Conservation (phyloP, 163 green algal genomes). For the Chloromonas sp. region DNA sequence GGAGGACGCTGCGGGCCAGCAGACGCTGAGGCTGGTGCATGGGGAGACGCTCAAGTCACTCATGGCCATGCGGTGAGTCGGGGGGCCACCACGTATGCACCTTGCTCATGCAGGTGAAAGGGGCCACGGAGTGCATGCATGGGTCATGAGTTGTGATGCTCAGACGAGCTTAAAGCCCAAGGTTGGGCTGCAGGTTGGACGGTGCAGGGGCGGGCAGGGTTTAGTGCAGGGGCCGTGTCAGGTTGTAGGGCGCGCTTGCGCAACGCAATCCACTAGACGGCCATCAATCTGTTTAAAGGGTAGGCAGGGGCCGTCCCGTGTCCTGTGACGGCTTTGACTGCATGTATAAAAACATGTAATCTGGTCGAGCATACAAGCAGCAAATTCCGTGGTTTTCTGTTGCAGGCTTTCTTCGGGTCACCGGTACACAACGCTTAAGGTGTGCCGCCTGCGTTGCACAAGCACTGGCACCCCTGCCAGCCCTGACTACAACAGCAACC, state of each 20-base stretch:
- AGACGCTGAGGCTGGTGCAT: slow-evolving; percentile 26
- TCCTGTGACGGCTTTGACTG: background rate
- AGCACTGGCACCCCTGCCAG: background rate
- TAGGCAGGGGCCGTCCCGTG: background rate
- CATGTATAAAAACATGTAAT: background rate
- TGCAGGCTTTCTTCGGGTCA: slow-evolving; percentile 13
- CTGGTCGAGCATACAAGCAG: background rate
- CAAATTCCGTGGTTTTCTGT: background rate
- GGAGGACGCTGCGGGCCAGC: slow-evolving; percentile 4
- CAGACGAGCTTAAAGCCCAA: background rate
- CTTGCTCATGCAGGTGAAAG: background rate
- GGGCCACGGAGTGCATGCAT: background rate
- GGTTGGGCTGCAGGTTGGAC: background rate
- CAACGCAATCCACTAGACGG: too few species aligned
- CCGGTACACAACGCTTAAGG: slow-evolving; percentile 9
- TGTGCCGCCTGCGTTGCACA: slow-evolving; percentile 17
- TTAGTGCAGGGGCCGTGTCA: too few species aligned
- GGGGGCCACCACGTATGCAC: background rate
- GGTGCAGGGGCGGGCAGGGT: background rate
- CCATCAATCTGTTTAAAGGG: background rate
- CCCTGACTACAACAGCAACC: background rate
- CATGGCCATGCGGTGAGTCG: slow-evolving; percentile 3
- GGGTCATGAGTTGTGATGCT: background rate
- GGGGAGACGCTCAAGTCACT: slow-evolving; percentile 22
- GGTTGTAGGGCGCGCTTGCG: too few species aligned